Conservation (phyloP, 768 basidiomycete species). For the Pisolithus albus region DNA sequence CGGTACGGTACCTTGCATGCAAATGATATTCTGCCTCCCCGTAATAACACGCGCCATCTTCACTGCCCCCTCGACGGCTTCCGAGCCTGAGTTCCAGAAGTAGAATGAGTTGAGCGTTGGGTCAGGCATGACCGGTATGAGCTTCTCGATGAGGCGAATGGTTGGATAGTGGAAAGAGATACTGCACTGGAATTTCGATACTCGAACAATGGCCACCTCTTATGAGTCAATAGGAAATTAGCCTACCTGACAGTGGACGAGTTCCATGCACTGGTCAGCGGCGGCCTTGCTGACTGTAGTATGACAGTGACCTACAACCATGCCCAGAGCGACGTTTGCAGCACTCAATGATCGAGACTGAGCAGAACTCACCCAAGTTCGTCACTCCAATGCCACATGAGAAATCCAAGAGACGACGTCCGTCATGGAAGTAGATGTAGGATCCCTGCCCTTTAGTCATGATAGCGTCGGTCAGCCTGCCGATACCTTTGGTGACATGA, state of each 20-base stretch:
- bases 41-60: slow-evolving; percentile 82
- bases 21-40: slow-evolving; percentile 79
- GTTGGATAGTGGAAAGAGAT: slow-evolving; percentile 86
- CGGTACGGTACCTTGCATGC: slow-evolving; percentile 67
- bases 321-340: not conserved
- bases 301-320: slow-evolving; percentile 69
- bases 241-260: slow-evolving; percentile 72
- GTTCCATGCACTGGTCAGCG: slow-evolving; percentile 76
- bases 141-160: slow-evolving; percentile 75
- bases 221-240: not conserved
- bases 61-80: slow-evolving; percentile 84
- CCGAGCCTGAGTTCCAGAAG: slow-evolving; percentile 95
- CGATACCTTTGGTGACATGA: slow-evolving; percentile 42
- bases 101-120: slow-evolving; percentile 91
- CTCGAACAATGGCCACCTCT: not conserved
- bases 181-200: slow-evolving; percentile 58
- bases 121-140: slow-evolving; percentile 87
- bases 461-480: slow-evolving; percentile 42
- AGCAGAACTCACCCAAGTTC: slow-evolving; percentile 52
- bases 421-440: slow-evolving; percentile 67
- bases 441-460: slow-evolving; percentile 67
- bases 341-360: not conserved
- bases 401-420: slow-evolving; percentile 73
- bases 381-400: slow-evolving; percentile 87
- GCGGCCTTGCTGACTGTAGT: slow-evolving; percentile 82